Base-by-base conservation (phyloP, 148 eudicot genomes). In the Spergularia bocconei region DNA sequence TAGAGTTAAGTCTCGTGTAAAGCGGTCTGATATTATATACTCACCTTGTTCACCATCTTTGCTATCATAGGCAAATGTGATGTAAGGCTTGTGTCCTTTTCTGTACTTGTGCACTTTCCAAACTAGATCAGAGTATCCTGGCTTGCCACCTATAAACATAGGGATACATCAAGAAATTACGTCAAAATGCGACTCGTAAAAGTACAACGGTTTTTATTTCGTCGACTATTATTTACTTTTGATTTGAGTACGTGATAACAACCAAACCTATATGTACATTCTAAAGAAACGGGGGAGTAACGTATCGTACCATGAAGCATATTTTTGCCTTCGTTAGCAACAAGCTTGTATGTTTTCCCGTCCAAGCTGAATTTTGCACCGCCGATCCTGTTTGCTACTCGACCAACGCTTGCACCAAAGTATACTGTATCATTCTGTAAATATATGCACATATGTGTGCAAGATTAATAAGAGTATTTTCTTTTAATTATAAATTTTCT, bases 321-420 rank as follows among this genome's bases (percentile, higher is more conserved):
- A 86, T 90, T 92, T 5, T 84, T 81, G 48, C 87, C 87, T 13
- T 92, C 93, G 73, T 92, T 92, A 16, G 91, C 73, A 9, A 61
- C 41, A 57, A 92, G 56, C 38, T 82, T 81, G 80, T 90, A 90
- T n/a, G 71, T 61, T 29, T 23, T 63, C 1, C 91, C 90, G 57
- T 92, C 75, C 14, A 87, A 73, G 13, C 81, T 74, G 73, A 88
- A 92, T 25, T 83, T 69, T 11, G 93, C 97, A 15, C 85, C 85
- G 19, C 78, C 82, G 13, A 92, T 88, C 75, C 97, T 72, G 76
- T 92, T 92, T 4, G 95, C 97, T 19, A 90, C 97, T 1, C 97
- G 89, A 4, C 97, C 97, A 57, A 90, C 87, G 16, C 82, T 70
- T 39, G 85, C 87, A 20, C 97, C 97, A 63, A 92, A 90, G 61